phyloP scores from a whole-genome alignment of 441 rosid genomes.

The Brassica balearica region DNA sequence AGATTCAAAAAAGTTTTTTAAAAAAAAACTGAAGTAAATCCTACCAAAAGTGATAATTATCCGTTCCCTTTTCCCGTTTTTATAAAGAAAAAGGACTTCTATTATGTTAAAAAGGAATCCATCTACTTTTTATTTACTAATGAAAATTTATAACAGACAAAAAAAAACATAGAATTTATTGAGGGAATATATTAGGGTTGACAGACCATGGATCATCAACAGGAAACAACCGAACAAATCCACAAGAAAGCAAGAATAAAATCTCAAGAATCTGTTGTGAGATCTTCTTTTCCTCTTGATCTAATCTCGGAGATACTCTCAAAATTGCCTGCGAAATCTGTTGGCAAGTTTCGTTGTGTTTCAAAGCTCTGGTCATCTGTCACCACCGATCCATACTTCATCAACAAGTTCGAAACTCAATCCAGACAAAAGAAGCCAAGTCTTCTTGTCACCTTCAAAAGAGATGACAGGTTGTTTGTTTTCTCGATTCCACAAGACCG shows the following conservation, averaged over 20 bases:
- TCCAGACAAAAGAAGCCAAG: neutral
- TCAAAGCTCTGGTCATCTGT: slow-evolving; percentile 29
- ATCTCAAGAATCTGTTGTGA: neutral
- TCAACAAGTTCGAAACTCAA: neutral
- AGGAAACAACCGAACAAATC: neutral
- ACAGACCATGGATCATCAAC: neutral
- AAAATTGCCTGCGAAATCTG: neutral
- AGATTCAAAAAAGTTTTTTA: too few species aligned
- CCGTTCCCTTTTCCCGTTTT: too few species aligned
- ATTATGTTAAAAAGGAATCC: too few species aligned
- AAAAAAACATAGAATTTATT: too few species aligned
- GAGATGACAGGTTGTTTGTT: neutral
- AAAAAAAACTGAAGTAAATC: too few species aligned
- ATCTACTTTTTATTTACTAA: too few species aligned
- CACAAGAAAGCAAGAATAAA: neutral
- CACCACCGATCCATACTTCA: slow-evolving; percentile 11
- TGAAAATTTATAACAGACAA: too few species aligned
- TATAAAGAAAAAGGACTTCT: too few species aligned
- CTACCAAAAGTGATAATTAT: too few species aligned
- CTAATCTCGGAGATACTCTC: neutral
- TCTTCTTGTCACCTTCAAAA: slow-evolving; percentile 1
- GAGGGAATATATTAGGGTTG: neutral
- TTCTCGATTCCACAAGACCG: slow-evolving; percentile 1
- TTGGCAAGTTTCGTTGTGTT: slow-evolving; percentile 16
- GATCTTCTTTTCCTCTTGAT: neutral